Percentiles rank a stretch among this genome's conserved stretches.
These are phyloP conservation scores for Pythium graminicola DNA, from an alignment of 352 stramenopile species.

Conservation along the genomic window DNA sequence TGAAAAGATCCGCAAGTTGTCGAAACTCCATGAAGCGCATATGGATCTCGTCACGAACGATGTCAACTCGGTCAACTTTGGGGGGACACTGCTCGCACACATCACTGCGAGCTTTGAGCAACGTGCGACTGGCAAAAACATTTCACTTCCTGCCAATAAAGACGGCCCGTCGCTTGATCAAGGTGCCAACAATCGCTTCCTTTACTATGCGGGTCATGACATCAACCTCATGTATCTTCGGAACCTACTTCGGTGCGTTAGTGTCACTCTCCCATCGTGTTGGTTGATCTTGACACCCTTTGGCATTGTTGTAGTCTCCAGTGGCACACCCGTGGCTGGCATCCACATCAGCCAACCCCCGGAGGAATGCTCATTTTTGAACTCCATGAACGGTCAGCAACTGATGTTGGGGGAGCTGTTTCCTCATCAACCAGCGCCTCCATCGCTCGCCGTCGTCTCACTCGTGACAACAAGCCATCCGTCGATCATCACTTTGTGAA, in stretches of 20 bases:
- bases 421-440: neutral
- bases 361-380: slow-evolving; percentile 78
- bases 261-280: neutral
- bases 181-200: slow-evolving; percentile 40
- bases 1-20: slow-evolving; percentile 48
- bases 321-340: slow-evolving; percentile 67
- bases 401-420: neutral
- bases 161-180: slow-evolving; percentile 51
- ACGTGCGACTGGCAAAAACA: slow-evolving; percentile 30
- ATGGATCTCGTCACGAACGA: slow-evolving; percentile 80
- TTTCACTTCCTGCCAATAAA: slow-evolving; percentile 33
- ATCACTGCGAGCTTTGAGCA: slow-evolving; percentile 74
- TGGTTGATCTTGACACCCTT: neutral
- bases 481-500: slow-evolving; percentile 57
- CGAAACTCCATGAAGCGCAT: slow-evolving; percentile 60
- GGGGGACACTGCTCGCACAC: slow-evolving; percentile 64
- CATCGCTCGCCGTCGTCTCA: slow-evolving; percentile 11
- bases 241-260: slow-evolving; percentile 52
- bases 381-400: slow-evolving; percentile 32
- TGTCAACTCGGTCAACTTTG: slow-evolving; percentile 70
- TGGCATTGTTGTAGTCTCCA: slow-evolving; percentile 32
- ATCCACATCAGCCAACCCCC: slow-evolving; percentile 59
- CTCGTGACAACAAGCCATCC: neutral
- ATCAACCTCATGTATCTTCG: slow-evolving; percentile 77
- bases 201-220: slow-evolving; percentile 74